phyloP scores from a whole-genome alignment of 1,139 yeast genomes.

The Taphrina communis region DNA sequence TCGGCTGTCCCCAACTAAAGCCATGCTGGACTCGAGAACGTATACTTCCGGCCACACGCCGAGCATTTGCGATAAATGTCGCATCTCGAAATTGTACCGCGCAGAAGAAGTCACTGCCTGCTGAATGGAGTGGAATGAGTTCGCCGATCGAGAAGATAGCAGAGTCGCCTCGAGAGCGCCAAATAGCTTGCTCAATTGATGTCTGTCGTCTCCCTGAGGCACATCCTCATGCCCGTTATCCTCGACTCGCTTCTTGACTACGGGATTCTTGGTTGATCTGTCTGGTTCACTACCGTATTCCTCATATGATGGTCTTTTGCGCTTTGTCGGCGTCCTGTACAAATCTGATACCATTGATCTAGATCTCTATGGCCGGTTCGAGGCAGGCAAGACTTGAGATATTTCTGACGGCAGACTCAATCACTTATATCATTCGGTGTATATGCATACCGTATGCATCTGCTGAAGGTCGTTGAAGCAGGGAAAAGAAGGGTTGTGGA shows the following conservation, averaged over 20 bases:
- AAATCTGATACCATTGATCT: not conserved
- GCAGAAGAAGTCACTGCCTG: conserved; percentile 31
- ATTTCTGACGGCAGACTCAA: not conserved
- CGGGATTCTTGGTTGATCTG: not conserved
- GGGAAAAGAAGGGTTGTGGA: not conserved
- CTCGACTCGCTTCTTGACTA: not conserved
- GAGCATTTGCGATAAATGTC: conserved; percentile 16
- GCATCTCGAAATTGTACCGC: conserved; percentile 15
- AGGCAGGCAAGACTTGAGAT: not conserved
- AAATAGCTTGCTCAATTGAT: conserved; percentile 20
- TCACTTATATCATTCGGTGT: too few relatives aligned
- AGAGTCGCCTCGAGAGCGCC: conserved; percentile 33
- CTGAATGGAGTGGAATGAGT: conserved; percentile 26
- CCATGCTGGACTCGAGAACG: conserved; percentile 21
- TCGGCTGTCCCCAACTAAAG: conserved; percentile 16
- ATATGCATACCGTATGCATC: not conserved
- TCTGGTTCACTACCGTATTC: not conserved
- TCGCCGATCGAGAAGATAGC: conserved; percentile 24
- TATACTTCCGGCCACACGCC: conserved; percentile 28
- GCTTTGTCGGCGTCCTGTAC: not conserved
- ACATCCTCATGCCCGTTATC: not conserved
- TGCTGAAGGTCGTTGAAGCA: not conserved
- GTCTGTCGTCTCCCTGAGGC: not conserved
- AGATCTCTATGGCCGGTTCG: not conserved
- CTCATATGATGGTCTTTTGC: conserved; percentile 7